A percentile compares a stretch with the other conserved stretches of the same genome.
These are phyloP conservation scores for Mucor lusitanicus DNA, from an alignment of 371 early-diverging fungal species.

Conservation along the genomic window DNA sequence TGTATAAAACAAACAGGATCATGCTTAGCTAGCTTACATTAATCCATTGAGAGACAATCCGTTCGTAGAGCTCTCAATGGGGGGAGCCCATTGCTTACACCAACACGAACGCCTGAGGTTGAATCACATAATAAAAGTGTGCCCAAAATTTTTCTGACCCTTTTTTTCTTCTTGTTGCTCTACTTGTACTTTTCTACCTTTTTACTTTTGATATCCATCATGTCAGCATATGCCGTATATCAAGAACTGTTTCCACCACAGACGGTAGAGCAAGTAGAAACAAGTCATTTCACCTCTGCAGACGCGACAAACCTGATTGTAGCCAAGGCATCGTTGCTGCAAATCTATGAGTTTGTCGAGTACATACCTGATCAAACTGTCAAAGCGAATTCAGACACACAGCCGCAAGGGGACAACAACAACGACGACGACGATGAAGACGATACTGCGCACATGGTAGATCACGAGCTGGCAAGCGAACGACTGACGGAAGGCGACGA, in stretches of 20 bases:
- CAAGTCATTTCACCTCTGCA: slow-evolving; percentile 74
- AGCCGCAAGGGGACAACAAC: background rate
- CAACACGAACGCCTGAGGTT: background rate
- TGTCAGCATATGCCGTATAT: slow-evolving; percentile 71
- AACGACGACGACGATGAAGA: slow-evolving; percentile 14
- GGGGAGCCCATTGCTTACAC: background rate
- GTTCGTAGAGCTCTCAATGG: too few relatives aligned
- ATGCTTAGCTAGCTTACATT: background rate
- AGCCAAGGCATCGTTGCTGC: slow-evolving; percentile 74
- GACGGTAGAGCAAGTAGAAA: slow-evolving; percentile 74
- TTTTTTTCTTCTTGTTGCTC: background rate
- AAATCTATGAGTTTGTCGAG: slow-evolving; percentile 79
- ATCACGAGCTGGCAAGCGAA: slow-evolving; percentile 21
- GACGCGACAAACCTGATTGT: slow-evolving; percentile 77
- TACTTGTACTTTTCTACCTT: background rate
- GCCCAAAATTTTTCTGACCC: background rate
- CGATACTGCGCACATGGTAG: slow-evolving; percentile 8
- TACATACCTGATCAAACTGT: slow-evolving; percentile 44
- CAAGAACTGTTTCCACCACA: slow-evolving; percentile 83
- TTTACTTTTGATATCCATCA: slow-evolving; percentile 1
- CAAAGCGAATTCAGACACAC: slow-evolving; percentile 9
- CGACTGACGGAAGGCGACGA: slow-evolving; percentile 23
- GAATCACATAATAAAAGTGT: background rate
- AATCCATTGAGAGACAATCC: too few relatives aligned
- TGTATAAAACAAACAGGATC: too few relatives aligned